phyloP scores from a whole-genome alignment of 192 early-diverging fungal species.

The Haplosporangium gracile region DNA sequence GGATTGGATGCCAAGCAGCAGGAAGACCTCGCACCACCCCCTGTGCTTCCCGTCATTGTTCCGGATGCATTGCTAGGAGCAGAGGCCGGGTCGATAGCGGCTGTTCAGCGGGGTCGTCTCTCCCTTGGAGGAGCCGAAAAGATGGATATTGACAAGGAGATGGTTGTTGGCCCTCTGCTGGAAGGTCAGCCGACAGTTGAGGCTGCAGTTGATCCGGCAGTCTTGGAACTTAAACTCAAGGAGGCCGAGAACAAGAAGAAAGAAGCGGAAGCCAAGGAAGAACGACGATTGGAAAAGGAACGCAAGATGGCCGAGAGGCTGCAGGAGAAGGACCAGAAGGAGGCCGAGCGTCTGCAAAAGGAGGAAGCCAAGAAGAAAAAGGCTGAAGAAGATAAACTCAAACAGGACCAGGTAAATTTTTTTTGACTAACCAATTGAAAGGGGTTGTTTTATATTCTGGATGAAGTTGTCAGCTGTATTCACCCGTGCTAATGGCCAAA shows the following conservation, averaged over 20 bases:
- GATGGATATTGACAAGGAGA: constrained; percentile 39
- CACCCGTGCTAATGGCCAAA: too few species aligned
- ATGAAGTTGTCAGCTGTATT: too few species aligned
- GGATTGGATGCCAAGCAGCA: constrained; percentile 39
- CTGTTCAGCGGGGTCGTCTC: neutral
- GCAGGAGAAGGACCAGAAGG: constrained; percentile 51
- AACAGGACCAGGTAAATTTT: constrained; percentile 29
- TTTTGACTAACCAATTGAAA: neutral
- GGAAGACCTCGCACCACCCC: constrained; percentile 36
- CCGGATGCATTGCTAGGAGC: neutral
- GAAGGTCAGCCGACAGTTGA: constrained; percentile 32
- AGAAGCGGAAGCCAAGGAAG: constrained; percentile 54
- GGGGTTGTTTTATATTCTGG: neutral
- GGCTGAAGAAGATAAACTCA: constrained; percentile 52
- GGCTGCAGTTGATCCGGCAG: constrained; percentile 33
- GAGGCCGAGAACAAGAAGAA: constrained; percentile 57
- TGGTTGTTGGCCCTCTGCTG: constrained; percentile 6
- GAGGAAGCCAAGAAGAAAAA: constrained; percentile 62
- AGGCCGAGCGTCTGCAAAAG: constrained; percentile 50
- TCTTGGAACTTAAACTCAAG: constrained; percentile 32
- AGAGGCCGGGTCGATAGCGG: neutral
- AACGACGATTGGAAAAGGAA: constrained; percentile 57
- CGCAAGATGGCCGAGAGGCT: constrained; percentile 46
- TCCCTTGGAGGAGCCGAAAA: neutral
- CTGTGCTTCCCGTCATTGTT: neutral